Conservation (phyloP, 345 rosid species). For the Eucalyptus curtisii region DNA sequence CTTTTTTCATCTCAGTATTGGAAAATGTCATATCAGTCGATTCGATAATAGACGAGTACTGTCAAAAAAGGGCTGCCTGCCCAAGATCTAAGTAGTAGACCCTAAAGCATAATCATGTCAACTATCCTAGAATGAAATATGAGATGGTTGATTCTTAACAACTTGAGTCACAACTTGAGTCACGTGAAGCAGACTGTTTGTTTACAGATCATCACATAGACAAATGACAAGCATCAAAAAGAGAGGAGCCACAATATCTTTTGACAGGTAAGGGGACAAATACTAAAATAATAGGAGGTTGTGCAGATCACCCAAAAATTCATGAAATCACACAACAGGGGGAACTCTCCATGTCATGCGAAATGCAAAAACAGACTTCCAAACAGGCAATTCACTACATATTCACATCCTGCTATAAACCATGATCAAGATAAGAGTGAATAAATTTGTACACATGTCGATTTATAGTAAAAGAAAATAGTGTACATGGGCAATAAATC, state of each 20-base stretch:
- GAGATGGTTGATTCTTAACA: not conserved
- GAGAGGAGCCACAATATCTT: not conserved
- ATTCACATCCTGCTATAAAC: not conserved
- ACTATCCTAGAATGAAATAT: not conserved
- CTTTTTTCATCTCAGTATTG: constrained; percentile 34
- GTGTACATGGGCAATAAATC: not conserved
- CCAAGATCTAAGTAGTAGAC: not conserved
- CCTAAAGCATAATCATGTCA: not conserved
- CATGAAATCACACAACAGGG: too few relatives aligned
- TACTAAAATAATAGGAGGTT: too few relatives aligned
- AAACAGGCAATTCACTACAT: not conserved
- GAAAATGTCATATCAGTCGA: not conserved
- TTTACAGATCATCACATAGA: too few relatives aligned
- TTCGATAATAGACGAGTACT: too few relatives aligned
- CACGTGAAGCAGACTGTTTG: not conserved
- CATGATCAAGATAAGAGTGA: not conserved
- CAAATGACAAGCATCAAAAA: not conserved
- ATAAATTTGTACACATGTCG: not conserved
- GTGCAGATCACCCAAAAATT: too few relatives aligned
- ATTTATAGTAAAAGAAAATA: not conserved
- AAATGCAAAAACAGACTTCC: not conserved
- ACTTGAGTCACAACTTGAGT: not conserved
- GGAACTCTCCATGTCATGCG: too few relatives aligned
- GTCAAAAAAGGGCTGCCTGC: not conserved
- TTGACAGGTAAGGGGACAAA: too few relatives aligned